phyloP scores from a whole-genome alignment of 2,329 filamentous ascomycete genomes.

The Arthrinium phaeospermum region DNA sequence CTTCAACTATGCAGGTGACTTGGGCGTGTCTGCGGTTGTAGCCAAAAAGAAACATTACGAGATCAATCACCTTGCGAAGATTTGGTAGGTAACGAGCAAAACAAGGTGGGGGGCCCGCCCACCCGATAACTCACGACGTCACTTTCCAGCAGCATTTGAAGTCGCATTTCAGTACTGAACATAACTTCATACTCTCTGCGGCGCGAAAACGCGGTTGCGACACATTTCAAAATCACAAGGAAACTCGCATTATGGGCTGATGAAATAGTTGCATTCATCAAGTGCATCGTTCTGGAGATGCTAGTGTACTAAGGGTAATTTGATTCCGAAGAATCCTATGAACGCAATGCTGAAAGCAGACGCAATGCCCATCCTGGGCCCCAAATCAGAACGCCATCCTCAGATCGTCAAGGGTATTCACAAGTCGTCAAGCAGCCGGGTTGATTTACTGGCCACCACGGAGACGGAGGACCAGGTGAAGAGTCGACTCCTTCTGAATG shows the following conservation, averaged over 20 bases:
- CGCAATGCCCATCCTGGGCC: slow-evolving; percentile 7
- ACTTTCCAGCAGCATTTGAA: neutral
- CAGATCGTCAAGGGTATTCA: slow-evolving; percentile 23
- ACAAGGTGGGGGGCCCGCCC: neutral
- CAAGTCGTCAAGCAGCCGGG: neutral
- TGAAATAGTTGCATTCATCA: neutral
- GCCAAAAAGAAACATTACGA: neutral
- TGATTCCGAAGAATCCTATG: slow-evolving; percentile 17
- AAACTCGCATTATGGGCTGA: neutral
- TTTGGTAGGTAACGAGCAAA: slow-evolving; percentile 11
- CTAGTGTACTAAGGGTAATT: neutral
- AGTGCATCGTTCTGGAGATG: neutral
- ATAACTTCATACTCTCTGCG: too few species aligned
- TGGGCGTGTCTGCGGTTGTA: neutral
- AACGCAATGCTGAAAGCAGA: neutral
- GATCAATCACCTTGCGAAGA: neutral
- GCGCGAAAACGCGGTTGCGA: neutral
- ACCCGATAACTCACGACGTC: neutral
- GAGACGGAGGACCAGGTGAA: slow-evolving; percentile 73
- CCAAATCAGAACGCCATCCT: slow-evolving; percentile 12
- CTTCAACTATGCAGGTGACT: slow-evolving; percentile 6
- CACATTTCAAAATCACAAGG: neutral
- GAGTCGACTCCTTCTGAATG: slow-evolving; percentile 80
- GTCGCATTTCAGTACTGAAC: neutral
- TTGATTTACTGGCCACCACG: slow-evolving; percentile 64